Evolutionary conservation across 1,139 yeast species (phyloP), one percentile per base, ranked within the genome.

Genomic region (Arxiozyma slooffiae): DNA sequence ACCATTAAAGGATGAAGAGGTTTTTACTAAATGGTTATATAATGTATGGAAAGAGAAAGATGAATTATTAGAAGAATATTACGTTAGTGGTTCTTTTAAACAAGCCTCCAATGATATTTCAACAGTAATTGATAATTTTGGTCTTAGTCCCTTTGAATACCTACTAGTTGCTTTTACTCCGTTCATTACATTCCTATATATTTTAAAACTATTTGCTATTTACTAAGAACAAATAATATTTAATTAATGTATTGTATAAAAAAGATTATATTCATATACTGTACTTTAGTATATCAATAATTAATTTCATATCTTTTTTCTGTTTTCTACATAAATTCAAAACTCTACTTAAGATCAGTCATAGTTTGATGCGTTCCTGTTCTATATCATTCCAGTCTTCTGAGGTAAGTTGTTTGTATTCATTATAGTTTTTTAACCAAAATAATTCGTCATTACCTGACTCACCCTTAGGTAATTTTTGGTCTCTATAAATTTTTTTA

Each of bases 1-100:
- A 20, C 94, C 95, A 1, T 64, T 81, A 49, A 82, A 82, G 8
- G 75, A 74, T 54, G 77, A 78, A 22, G 74, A 73, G 46, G 73
- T 74, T 48, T 89, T 92, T 63, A 88, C 83, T 53, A 68, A 74
- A 34, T 92, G 98, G 98, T 68, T 92, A 46, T 75, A 74, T 55
- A 69, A 75, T 1, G 69, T 79, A n/a, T 92, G 97, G 97, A 65
- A 71, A 44, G 83, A 80, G 55, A 92, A 92, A 66, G 97, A 92
- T 66, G 68, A 67, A 46, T 66, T 83, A 51, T 72, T 92, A 79
- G 80, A 76, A 16, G 63, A 68, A 38, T 86, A 78, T 61, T 82
- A 80, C 60, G 63, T 70, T 34, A 69, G 73, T 3, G 95, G 95
- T 3, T 62, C 70, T 2, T 83, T 86, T 57, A 52, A 49, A 38